Conservation (phyloP, 371 early-diverging fungal genomes). For the Haplosporangium sp. region DNA sequence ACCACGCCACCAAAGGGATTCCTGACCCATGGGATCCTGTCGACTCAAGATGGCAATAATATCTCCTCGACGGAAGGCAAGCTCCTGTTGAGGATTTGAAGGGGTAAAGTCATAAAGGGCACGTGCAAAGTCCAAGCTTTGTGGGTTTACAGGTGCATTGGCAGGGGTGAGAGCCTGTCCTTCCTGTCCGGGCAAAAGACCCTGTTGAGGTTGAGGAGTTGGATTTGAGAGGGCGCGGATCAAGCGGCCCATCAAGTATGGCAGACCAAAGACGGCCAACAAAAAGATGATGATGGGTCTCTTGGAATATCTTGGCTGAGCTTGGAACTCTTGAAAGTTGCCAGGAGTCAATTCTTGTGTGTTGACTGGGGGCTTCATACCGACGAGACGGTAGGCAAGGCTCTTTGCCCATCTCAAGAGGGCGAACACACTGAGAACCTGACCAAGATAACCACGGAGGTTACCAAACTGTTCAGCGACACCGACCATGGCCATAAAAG, state of each 20-base stretch:
- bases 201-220: slow-evolving; percentile 31
- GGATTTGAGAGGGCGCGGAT: slow-evolving; percentile 75
- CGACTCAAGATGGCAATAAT: slow-evolving; percentile 85
- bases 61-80: slow-evolving; percentile 87
- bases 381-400: slow-evolving; percentile 70
- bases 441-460: slow-evolving; percentile 84
- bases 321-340: slow-evolving; percentile 78
- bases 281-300: slow-evolving; percentile 86
- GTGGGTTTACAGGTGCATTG: slow-evolving; percentile 59
- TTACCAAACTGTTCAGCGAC: slow-evolving; percentile 96
- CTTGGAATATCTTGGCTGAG: slow-evolving; percentile 64
- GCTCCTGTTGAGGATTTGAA: slow-evolving; percentile 78
- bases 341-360: slow-evolving; percentile 73
- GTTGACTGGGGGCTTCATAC: slow-evolving; percentile 75
- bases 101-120: slow-evolving; percentile 89
- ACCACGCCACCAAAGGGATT: slow-evolving; percentile 95
- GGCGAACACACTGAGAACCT: slow-evolving; percentile 81
- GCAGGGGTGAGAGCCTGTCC: slow-evolving; percentile 53
- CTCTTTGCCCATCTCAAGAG: slow-evolving; percentile 74
- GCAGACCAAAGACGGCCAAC: slow-evolving; percentile 86
- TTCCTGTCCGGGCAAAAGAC: slow-evolving; percentile 54
- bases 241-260: slow-evolving; percentile 88
- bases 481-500: slow-evolving; percentile 97
- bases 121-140: slow-evolving; percentile 86
- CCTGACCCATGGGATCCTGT: slow-evolving; percentile 82